Conservation (phyloP, 192 early-diverging fungal species). For the Rhizophagus clarus region DNA sequence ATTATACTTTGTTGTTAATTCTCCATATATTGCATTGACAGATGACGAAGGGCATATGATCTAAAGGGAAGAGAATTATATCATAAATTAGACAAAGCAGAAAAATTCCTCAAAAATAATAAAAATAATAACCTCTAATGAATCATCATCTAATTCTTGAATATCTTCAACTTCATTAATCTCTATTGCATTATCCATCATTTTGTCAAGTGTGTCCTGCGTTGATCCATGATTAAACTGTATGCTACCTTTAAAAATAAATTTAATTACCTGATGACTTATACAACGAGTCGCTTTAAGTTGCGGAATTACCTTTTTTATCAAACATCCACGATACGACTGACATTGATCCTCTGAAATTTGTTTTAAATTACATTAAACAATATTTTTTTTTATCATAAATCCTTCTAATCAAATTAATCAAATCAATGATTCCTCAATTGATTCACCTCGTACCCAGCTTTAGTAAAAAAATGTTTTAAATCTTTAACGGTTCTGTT, state of each 20-base stretch:
- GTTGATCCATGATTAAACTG: slow-evolving; percentile 49
- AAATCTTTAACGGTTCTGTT: slow-evolving; percentile 66
- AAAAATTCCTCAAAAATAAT: neutral
- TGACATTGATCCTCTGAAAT: slow-evolving; percentile 58
- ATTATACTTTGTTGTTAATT: slow-evolving; percentile 41
- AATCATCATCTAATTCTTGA: slow-evolving; percentile 44
- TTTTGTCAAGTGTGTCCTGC: slow-evolving; percentile 51
- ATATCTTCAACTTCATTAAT: slow-evolving; percentile 61
- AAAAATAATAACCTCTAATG: slow-evolving; percentile 47
- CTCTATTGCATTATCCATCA: slow-evolving; percentile 64
- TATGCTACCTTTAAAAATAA: slow-evolving; percentile 33
- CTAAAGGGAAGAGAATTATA: slow-evolving; percentile 5
- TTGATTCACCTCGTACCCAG: slow-evolving; percentile 39
- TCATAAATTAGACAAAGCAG: neutral
- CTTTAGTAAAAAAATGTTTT: slow-evolving; percentile 55
- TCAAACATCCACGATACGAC: slow-evolving; percentile 71
- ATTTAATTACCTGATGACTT: no score
- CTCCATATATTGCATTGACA: slow-evolving; percentile 49
- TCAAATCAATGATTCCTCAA: neutral
- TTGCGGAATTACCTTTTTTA: slow-evolving; percentile 47
- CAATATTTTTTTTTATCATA: neutral
- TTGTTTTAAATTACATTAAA: no score
- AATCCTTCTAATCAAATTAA: neutral
- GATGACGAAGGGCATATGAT: slow-evolving; percentile 56
- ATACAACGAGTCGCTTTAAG: no score